Conservation (phyloP, 2,329 filamentous ascomycete genomes). For the Fusarium verrucosum region DNA sequence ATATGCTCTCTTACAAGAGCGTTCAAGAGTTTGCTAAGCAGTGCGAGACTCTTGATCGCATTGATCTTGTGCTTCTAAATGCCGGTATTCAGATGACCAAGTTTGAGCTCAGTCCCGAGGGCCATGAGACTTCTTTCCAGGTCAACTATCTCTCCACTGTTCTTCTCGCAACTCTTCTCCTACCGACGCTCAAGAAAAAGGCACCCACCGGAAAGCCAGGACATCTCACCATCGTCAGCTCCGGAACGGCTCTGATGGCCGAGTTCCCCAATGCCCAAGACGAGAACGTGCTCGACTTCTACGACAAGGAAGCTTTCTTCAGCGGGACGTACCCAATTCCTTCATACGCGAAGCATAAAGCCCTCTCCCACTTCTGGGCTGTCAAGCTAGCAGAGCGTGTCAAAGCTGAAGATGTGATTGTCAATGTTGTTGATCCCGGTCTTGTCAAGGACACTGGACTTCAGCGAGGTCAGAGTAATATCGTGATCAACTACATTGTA, state of each 20-base stretch:
- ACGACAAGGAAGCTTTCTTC: slow-evolving; percentile 45
- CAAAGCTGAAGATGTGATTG: slow-evolving; percentile 51
- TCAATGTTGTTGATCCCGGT: slow-evolving; percentile 60
- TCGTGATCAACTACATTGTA: slow-evolving; percentile 22
- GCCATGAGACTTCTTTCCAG: slow-evolving; percentile 55
- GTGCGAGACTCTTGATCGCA: slow-evolving; percentile 47
- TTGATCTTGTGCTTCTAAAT: slow-evolving; percentile 59
- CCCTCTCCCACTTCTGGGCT: slow-evolving; percentile 49
- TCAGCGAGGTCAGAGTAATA: slow-evolving; percentile 42
- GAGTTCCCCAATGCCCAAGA: slow-evolving; percentile 39
- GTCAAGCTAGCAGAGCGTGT: slow-evolving; percentile 51
- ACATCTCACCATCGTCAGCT: slow-evolving; percentile 47
- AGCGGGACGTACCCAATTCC: slow-evolving; percentile 6
- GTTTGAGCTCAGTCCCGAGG: slow-evolving; percentile 42
- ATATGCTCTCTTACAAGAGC: slow-evolving; percentile 58
- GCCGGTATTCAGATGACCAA: slow-evolving; percentile 50
- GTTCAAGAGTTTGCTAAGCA: slow-evolving; percentile 53
- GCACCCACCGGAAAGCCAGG: slow-evolving; percentile 32
- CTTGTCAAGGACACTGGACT: slow-evolving; percentile 55
- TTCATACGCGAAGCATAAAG: slow-evolving; percentile 46
- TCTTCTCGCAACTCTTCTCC: slow-evolving; percentile 47
- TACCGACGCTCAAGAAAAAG: slow-evolving; percentile 48
- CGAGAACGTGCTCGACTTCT: slow-evolving; percentile 41
- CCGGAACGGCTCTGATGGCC: slow-evolving; percentile 40
- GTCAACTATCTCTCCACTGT: slow-evolving; percentile 52